Percentiles rank a stretch among this genome's conserved stretches.
Conservation (phyloP, 2,329 filamentous ascomycete species). For the Calonectria ilicicola region DNA sequence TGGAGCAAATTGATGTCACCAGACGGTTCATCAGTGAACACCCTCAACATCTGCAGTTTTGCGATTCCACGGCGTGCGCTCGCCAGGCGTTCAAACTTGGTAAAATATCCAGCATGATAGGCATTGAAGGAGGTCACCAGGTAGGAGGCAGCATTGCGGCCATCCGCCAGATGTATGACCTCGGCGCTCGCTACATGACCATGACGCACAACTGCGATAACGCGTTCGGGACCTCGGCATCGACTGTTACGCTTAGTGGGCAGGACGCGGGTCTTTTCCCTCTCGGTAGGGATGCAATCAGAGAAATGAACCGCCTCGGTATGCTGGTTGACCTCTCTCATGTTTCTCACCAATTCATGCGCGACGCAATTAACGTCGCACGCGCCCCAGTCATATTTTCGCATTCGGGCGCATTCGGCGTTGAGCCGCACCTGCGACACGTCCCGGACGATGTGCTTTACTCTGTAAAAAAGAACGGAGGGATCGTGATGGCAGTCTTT, state of each 20-base stretch:
- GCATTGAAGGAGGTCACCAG: conserved; percentile 52
- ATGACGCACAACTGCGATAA: conserved; percentile 52
- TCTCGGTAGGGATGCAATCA: conserved; percentile 42
- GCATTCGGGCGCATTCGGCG: conserved; percentile 42
- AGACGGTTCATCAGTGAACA: conserved; percentile 45
- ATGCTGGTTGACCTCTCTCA: conserved; percentile 50
- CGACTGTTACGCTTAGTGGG: conserved; percentile 42
- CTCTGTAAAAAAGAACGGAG: conserved; percentile 49
- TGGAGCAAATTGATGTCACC: conserved; percentile 51
- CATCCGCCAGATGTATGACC: conserved; percentile 49
- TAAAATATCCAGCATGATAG: conserved; percentile 51
- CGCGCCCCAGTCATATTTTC: conserved; percentile 48
- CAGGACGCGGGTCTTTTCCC: conserved; percentile 38
- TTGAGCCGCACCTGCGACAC: conserved; percentile 49
- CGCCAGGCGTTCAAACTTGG: conserved; percentile 45
- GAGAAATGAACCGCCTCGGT: conserved; percentile 52
- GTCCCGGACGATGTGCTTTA: conserved; percentile 55
- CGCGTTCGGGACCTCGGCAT: conserved; percentile 44
- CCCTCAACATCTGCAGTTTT: conserved; percentile 38
- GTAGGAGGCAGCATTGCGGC: conserved; percentile 48
- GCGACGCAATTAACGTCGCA: conserved; percentile 42
- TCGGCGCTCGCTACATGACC: conserved; percentile 54
- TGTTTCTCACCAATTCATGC: conserved; percentile 45
- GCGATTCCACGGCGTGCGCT: conserved; percentile 42
- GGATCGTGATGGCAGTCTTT: conserved; percentile 55